Percentiles rank a stretch among this genome's conserved stretches.
Conservation (phyloP, 2,329 filamentous ascomycete species). For the Sphaerulina musiva region DNA sequence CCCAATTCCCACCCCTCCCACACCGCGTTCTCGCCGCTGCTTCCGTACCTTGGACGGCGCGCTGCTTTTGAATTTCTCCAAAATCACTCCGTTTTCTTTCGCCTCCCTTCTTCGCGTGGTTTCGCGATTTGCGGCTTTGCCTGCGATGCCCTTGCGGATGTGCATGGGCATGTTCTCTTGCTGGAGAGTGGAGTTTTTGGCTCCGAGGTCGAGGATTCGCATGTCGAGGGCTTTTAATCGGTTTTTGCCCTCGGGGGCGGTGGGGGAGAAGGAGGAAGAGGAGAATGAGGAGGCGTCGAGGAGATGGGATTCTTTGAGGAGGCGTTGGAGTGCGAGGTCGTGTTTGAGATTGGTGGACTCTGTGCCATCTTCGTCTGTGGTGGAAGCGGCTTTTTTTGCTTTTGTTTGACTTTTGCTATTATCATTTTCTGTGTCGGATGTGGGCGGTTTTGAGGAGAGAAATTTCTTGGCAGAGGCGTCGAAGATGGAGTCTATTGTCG, state of each 20-base stretch:
- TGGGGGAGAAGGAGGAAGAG: slow-evolving; percentile 44
- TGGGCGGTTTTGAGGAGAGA: slow-evolving; percentile 55
- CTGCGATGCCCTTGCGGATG: slow-evolving; percentile 75
- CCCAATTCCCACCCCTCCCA: slow-evolving; percentile 74
- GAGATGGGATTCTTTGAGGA: slow-evolving; percentile 87
- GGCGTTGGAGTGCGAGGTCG: slow-evolving; percentile 82
- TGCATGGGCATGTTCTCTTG: slow-evolving; percentile 87
- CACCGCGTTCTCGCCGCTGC: slow-evolving; percentile 49
- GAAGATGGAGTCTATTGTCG: slow-evolving; percentile 32
- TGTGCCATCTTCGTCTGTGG: slow-evolving; percentile 46
- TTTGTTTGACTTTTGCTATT: slow-evolving; percentile 24
- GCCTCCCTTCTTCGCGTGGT: slow-evolving; percentile 68
- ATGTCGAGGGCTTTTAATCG: slow-evolving; percentile 78
- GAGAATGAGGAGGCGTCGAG: slow-evolving; percentile 55
- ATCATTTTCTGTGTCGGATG: slow-evolving; percentile 16
- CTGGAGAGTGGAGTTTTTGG: slow-evolving; percentile 65
- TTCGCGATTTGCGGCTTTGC: slow-evolving; percentile 61
- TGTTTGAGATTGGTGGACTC: slow-evolving; percentile 70
- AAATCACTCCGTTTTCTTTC: slow-evolving; percentile 79
- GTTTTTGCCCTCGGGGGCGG: slow-evolving; percentile 55
- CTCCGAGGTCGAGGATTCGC: slow-evolving; percentile 72
- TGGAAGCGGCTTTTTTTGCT: slow-evolving; percentile 10
- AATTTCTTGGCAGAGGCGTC: slow-evolving; percentile 57
- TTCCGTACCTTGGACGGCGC: slow-evolving; percentile 36
- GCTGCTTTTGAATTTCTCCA: slow-evolving; percentile 55